Conservation (phyloP, 225 moss, liverwort and hornwort genomes). For the Bryum argenteum region DNA sequence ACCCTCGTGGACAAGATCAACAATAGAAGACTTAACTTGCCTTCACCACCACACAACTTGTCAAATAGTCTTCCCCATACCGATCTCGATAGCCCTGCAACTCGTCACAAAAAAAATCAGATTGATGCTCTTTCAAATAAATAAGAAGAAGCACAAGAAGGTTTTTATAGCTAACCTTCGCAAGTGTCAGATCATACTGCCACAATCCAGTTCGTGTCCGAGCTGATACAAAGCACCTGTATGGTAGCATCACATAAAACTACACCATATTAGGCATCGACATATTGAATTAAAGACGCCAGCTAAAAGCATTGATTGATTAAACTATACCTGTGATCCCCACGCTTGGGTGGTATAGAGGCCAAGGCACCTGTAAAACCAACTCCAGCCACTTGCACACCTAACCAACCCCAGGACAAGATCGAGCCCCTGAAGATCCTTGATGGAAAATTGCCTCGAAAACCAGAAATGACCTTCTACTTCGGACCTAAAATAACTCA, state of each 20-base stretch:
- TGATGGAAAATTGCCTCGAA: too few species aligned
- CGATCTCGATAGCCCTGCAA: conserved; percentile 86
- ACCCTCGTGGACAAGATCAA: not conserved
- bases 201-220: conserved; percentile 76
- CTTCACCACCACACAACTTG: conserved; percentile 81
- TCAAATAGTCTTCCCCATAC: conserved; percentile 75
- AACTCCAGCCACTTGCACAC: conserved; percentile 77
- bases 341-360: conserved; percentile 74
- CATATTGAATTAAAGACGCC: conserved; percentile 5
- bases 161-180: conserved; percentile 54
- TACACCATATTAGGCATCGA: conserved; percentile 31
- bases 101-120: conserved; percentile 17
- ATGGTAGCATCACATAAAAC: conserved; percentile 26
- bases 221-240: conserved; percentile 80
- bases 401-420: conserved; percentile 33
- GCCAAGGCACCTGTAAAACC: conserved; percentile 81
- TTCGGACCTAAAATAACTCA: too few species aligned
- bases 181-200: conserved; percentile 71
- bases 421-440: too few species aligned
- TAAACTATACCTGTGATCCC: conserved; percentile 73
- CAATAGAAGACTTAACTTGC: conserved; percentile 32
- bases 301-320: not conserved
- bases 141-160: not conserved
- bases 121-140: not conserved
- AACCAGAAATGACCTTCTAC: too few species aligned